phyloP scores from a whole-genome alignment of 768 basidiomycete genomes.

The Pholiota conissans region DNA sequence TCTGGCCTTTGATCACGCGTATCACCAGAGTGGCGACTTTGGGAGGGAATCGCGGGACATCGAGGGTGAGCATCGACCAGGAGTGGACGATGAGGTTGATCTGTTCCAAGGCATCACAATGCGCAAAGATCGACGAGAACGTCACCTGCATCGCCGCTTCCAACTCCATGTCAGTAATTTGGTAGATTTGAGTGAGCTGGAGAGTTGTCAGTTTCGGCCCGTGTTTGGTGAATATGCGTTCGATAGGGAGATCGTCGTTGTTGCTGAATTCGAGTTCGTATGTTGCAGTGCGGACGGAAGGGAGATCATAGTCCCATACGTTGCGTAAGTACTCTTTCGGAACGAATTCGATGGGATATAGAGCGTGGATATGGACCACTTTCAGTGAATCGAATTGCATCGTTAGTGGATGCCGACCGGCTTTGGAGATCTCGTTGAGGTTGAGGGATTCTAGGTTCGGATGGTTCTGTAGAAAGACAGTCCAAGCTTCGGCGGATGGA shows the following conservation, averaged over 20 bases:
- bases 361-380: constrained; percentile 4
- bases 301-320: background rate
- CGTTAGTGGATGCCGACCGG: background rate
- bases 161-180: background rate
- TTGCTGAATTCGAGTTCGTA: background rate
- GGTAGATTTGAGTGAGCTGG: constrained; percentile 10
- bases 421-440: background rate
- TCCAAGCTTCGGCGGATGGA: constrained; percentile 10
- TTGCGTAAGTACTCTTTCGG: background rate
- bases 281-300: constrained; percentile 5
- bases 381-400: constrained; percentile 12
- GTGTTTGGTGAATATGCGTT: background rate
- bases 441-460: constrained; percentile 14
- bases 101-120: constrained; percentile 6
- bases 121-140: background rate
- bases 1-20: background rate
- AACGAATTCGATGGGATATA: background rate
- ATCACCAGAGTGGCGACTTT: constrained; percentile 1
- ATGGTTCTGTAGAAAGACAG: constrained; percentile 13
- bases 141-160: background rate
- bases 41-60: background rate
- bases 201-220: constrained; percentile 10
- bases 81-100: background rate
- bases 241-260: background rate
- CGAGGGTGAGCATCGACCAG: background rate